Conservation (phyloP, 495 filamentous ascomycete species). For the Xylaria grammica region DNA sequence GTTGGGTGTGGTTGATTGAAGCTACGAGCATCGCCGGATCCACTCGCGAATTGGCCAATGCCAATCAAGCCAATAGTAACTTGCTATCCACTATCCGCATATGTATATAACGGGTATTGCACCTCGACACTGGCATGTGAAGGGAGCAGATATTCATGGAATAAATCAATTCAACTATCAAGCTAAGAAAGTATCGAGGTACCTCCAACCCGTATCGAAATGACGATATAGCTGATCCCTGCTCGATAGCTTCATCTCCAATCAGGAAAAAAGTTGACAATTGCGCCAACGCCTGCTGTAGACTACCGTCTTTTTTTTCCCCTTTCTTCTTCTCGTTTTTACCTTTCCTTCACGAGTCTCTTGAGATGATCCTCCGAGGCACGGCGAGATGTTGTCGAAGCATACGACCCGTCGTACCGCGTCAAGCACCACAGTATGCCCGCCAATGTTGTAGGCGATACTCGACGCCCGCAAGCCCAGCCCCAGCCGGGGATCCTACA, state of each 20-base stretch:
- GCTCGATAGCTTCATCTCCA: slow-evolving; percentile 6
- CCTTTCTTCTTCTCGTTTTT: background rate
- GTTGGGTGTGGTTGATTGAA: slow-evolving; percentile 19
- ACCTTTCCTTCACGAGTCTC: background rate
- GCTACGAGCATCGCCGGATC: slow-evolving; percentile 4
- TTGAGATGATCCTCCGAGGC: slow-evolving; percentile 34
- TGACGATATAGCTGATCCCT: background rate
- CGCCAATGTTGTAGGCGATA: slow-evolving; percentile 47
- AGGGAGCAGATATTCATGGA: too few relatives aligned
- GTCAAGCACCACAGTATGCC: slow-evolving; percentile 24
- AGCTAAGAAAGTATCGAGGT: background rate
- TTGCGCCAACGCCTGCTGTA: background rate
- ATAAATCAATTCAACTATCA: background rate
- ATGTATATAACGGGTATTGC: too few relatives aligned
- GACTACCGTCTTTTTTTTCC: background rate
- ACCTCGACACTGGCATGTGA: too few relatives aligned
- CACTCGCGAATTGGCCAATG: slow-evolving; percentile 12
- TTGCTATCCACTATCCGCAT: too few relatives aligned
- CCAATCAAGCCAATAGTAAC: slow-evolving; percentile 10
- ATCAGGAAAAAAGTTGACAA: background rate
- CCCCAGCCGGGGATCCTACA: slow-evolving; percentile 32
- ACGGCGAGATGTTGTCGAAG: slow-evolving; percentile 34
- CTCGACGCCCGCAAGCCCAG: slow-evolving; percentile 43
- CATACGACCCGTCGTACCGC: slow-evolving; percentile 31
- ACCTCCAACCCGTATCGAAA: background rate